Evolutionary conservation across 2,329 filamentous ascomycete genomes (phyloP).

Genomic region (Leptoxyphium fumago): DNA sequence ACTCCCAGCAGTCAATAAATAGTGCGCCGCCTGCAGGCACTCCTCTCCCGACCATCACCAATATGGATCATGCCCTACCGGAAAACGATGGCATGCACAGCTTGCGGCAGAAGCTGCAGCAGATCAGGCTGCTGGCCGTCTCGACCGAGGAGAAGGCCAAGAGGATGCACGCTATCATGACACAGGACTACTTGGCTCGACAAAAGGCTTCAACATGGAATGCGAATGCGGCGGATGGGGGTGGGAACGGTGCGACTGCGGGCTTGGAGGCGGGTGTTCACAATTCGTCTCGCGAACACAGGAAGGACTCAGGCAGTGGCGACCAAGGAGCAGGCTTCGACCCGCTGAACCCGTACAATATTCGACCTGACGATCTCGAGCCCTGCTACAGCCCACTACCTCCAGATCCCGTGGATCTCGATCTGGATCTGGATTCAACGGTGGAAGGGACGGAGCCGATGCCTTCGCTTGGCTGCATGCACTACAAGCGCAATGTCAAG

Average conservation of each 20-base stretch:
- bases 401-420: constrained; percentile 12
- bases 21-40: background rate
- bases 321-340: constrained; percentile 10
- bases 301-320: too few relatives aligned
- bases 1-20: background rate
- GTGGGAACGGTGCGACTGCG: background rate
- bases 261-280: background rate
- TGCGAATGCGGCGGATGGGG: background rate
- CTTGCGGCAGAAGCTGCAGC: constrained; percentile 32
- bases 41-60: background rate
- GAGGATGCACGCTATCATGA: constrained; percentile 35
- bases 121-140: constrained; percentile 29
- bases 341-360: constrained; percentile 22
- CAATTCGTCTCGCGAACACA: too few relatives aligned
- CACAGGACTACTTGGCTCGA: constrained; percentile 26
- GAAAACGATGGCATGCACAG: constrained; percentile 37
- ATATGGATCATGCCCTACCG: constrained; percentile 21
- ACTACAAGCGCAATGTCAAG: constrained; percentile 94
- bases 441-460: constrained; percentile 29
- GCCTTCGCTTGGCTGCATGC: constrained; percentile 60
- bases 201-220: background rate
- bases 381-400: constrained; percentile 19
- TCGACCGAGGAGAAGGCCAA: constrained; percentile 35
- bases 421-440: constrained; percentile 34
- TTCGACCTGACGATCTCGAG: constrained; percentile 19